Percentiles rank a stretch among this genome's conserved stretches.
phyloP scores from a whole-genome alignment of 345 rosid species.

The Odontarrhena argentea region DNA sequence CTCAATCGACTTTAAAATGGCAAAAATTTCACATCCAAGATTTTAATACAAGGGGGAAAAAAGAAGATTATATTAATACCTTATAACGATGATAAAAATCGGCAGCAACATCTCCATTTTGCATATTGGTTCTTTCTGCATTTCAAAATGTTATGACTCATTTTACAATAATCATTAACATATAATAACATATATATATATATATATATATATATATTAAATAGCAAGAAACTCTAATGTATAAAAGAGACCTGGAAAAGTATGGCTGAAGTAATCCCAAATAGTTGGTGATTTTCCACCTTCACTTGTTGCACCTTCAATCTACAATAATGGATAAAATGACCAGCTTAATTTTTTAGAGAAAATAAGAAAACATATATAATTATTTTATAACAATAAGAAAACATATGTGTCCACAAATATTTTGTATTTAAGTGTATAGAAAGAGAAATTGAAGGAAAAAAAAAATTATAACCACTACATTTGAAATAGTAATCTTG shows the following conservation, averaged over 20 bases:
- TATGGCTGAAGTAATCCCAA: constrained; percentile 43
- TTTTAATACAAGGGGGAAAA: too few species aligned
- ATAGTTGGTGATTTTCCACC: constrained; percentile 43
- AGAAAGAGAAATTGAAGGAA: too few species aligned
- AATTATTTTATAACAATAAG: not conserved
- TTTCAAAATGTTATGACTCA: not conserved
- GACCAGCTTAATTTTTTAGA: not conserved
- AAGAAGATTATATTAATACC: constrained; percentile 28
- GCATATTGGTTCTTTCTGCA: constrained; percentile 47
- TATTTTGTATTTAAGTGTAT: not conserved
- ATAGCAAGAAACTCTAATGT: too few species aligned
- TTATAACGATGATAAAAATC: constrained; percentile 51
- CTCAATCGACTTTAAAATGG: too few species aligned
- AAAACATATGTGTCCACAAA: not conserved
- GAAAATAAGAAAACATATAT: not conserved
- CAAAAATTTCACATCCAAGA: too few species aligned
- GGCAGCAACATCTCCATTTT: constrained; percentile 52
- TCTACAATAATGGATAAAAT: constrained; percentile 21
- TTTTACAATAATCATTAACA: not conserved
- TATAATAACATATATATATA: not conserved
- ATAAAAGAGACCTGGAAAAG: constrained; percentile 36
- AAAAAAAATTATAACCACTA: too few species aligned
- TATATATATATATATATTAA: too few species aligned
- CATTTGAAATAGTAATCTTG: too few species aligned
- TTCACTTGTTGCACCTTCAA: constrained; percentile 44